Evolutionary conservation across 2,329 filamentous ascomycete species (phyloP), one percentile per base, ranked within the genome.

Genomic region (Botrytis sinoallii): DNA sequence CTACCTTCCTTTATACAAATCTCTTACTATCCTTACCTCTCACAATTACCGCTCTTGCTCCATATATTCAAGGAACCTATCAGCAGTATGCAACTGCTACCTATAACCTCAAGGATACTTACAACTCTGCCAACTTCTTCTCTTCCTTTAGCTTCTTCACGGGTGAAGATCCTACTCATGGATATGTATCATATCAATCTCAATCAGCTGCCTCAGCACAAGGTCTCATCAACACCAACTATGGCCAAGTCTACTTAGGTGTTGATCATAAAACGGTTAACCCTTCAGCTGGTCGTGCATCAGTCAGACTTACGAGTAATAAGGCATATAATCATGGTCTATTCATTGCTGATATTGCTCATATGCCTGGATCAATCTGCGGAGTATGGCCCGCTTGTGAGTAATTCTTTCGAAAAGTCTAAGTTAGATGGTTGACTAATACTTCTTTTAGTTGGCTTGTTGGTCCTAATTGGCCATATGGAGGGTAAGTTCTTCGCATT

Each of bases 151-250:
- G 85, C 73, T 90, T 91, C 82, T 90, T 86, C 82, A 84, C 81
- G 66, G 82, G 81, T 10, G 75, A 82, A 0, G 93, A 96, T 79
- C 93, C 93, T 0, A 96, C 93, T 3, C 78, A 90, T 76, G 93
- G 93, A 52, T 94, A 90, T 79, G 93, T 96, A 78, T 83, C 88
- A 74, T 97, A 94, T 79, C 86, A 90, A 72, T 84, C 88, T 77
- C 84, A 86, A 70, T 74, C 81, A 25, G 87, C 86, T 1, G 92
- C 93, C 71, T 86, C 87, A 73, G 79, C 81, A 25, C 81, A 83
- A 48, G 86, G 87, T n/a, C 85, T 94, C 12, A 78, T 78, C 38
- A 77, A 77, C 18, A 77, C 75, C 72, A 66, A 67, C 9, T 83
- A 87, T 73, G 84, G 84, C 70, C 85, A 85, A 74, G 84, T 93